phyloP scores from a whole-genome alignment of 2,329 filamentous ascomycete species.

The Calonectria hongkongensis region DNA sequence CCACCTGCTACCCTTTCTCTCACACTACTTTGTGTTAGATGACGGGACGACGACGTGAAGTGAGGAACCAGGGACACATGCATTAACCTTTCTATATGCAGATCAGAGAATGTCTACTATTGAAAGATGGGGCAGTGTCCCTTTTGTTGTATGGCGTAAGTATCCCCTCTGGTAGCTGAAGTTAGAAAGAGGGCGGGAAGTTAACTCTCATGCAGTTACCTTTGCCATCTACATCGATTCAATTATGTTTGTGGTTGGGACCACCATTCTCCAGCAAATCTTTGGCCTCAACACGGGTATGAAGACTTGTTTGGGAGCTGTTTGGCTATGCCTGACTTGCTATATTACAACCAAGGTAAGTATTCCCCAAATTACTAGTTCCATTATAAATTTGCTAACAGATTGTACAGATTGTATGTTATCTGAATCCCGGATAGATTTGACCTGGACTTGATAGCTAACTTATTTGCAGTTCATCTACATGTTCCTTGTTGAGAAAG shows the following conservation, averaged over 20 bases:
- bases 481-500: constrained; percentile 79
- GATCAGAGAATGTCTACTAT: constrained; percentile 62
- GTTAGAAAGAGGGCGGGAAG: background rate
- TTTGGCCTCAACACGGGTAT: constrained; percentile 72
- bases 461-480: constrained; percentile 70
- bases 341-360: constrained; percentile 78
- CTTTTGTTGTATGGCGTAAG: constrained; percentile 66
- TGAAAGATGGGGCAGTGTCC: constrained; percentile 63
- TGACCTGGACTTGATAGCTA: background rate
- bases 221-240: constrained; percentile 77
- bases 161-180: constrained; percentile 27
- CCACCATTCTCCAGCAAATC: constrained; percentile 73
- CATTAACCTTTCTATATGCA: constrained; percentile 46
- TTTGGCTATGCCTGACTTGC: constrained; percentile 76
- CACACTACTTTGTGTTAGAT: background rate
- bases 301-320: constrained; percentile 73
- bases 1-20: background rate
- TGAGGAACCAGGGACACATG: background rate
- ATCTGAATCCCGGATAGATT: background rate
- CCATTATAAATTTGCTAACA: background rate
- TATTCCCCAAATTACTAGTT: constrained; percentile 1
- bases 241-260: constrained; percentile 75
- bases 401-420: constrained; percentile 33
- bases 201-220: constrained; percentile 67
- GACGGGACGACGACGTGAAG: background rate